These are phyloP conservation scores for Suillus ampliporus DNA, from an alignment of 768 basidiomycete genomes.

Conservation along the genomic window DNA sequence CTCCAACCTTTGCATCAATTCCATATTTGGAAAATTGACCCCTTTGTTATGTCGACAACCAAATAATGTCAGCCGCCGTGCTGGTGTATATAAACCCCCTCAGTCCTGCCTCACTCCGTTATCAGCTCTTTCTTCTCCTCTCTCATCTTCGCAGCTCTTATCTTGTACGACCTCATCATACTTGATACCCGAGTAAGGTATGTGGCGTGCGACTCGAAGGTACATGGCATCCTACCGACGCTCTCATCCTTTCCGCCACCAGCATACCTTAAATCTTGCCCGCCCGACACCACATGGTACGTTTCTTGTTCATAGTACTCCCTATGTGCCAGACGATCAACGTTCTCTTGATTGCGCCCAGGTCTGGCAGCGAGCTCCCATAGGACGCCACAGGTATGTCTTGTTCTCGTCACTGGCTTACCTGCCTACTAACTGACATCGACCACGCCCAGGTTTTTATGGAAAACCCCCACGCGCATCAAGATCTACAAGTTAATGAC, in stretches of 20 bases:
- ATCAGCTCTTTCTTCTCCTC: not conserved
- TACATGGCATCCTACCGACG: not conserved
- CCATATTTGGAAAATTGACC: too few relatives aligned
- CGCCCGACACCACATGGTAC: not conserved
- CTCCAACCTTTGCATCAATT: too few relatives aligned
- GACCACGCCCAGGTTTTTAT: not conserved
- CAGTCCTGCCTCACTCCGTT: not conserved
- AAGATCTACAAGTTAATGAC: not conserved
- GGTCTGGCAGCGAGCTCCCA: too few relatives aligned
- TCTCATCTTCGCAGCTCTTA: not conserved
- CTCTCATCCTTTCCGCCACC: not conserved
- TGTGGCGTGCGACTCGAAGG: not conserved
- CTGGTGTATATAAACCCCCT: not conserved
- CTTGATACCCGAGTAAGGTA: too few relatives aligned
- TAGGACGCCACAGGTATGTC: too few relatives aligned
- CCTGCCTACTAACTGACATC: too few relatives aligned
- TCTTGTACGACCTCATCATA: too few relatives aligned
- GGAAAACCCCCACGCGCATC: not conserved
- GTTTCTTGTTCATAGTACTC: not conserved
- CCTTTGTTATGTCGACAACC: not conserved
- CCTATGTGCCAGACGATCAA: not conserved
- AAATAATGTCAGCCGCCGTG: not conserved
- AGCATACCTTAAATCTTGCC: not conserved
- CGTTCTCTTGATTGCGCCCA: not conserved
- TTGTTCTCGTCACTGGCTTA: too few relatives aligned